Base-by-base conservation (phyloP, 1,284 basidiomycete species). In the Ustilago nuda region DNA sequence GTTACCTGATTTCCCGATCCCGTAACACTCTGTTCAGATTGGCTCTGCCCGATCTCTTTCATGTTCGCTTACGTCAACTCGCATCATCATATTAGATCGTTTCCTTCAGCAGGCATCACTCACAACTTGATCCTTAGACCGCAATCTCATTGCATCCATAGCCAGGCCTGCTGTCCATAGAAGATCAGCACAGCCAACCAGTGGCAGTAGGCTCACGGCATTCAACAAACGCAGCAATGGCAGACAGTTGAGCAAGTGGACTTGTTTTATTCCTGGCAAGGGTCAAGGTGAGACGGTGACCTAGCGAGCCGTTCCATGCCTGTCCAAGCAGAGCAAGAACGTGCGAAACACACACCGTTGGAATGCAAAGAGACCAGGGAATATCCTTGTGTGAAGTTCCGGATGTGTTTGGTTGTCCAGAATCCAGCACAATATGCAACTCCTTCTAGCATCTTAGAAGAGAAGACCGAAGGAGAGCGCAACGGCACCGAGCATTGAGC, bases 391-490 rank as follows among this genome's bases (percentile, higher is more conserved):
- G 11, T 27, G 12, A 27, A 43, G 30, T 50, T 50, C 30, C 48
- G 23, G 30, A 45, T 3, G 13, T 30, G 23, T 56, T 56, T 7
- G 33, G 48, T 27, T 57, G 56, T 48, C 19, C 56, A 48, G 23
- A 8, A n/a, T 15, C 2, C 7, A 53, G 35, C 11, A 53, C 9
- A 11, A 15, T 52, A 30, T 13, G 17, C 13, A 27, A 30, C 15
- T 43, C 5, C 11, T 11, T 27, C 30, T 1, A 19, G 17, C 32
- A 4, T 41, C 41, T 72, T 50, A 72, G 30, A 60, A 52, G 17
- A 72, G 64, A 15, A 72, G 65, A 30, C 64, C 70, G 15, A 67
- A 66, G 60, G 58, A 63, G 60, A 66, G 56, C 64, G 67, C 53
- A n/a, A 64, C 70, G 37, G 56, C 55, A 50, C 70, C 64, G 7